Evolutionary conservation across 2,329 filamentous ascomycete species (phyloP).

Genomic region (Microdochium trichocladiopsis): DNA sequence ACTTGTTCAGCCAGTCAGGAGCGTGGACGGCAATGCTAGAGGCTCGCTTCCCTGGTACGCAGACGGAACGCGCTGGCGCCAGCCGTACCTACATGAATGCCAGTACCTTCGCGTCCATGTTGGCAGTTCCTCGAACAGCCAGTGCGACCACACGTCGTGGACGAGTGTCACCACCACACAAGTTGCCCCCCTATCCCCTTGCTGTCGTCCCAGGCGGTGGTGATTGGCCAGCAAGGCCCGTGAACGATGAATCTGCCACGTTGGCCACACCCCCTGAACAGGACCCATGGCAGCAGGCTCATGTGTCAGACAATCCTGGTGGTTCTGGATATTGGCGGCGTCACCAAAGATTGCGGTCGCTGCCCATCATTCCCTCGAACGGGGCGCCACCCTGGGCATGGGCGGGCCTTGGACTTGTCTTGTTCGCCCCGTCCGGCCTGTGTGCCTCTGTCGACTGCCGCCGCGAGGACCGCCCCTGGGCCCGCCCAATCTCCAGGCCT

Average conservation of each 20-base stretch:
- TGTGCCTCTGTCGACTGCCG: neutral
- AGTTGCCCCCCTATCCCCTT: no score
- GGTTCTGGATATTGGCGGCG: constrained; percentile 41
- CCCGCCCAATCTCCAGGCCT: neutral
- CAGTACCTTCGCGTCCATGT: neutral
- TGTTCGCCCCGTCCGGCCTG: neutral
- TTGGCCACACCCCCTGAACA: constrained; percentile 17
- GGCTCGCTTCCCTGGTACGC: constrained; percentile 12
- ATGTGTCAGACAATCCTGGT: constrained; percentile 44
- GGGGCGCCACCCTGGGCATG: constrained; percentile 4
- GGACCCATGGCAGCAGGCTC: constrained; percentile 30
- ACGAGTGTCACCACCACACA: no score
- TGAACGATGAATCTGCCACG: constrained; percentile 10
- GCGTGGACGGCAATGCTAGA: neutral
- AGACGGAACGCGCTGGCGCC: constrained; percentile 15
- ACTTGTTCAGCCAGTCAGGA: constrained; percentile 18
- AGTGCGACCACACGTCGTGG: no score
- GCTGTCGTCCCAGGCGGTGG: constrained; percentile 5
- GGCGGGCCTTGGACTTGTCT: neutral
- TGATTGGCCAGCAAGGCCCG: constrained; percentile 16
- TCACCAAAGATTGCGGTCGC: constrained; percentile 29
- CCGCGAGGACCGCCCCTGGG: neutral
- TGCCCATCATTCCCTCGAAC: constrained; percentile 9
- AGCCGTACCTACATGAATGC: constrained; percentile 15
- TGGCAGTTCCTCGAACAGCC: no score